These are phyloP conservation scores for Vitis rupestris DNA, from an alignment of 164 flowering plant species.

Conservation along the genomic window DNA sequence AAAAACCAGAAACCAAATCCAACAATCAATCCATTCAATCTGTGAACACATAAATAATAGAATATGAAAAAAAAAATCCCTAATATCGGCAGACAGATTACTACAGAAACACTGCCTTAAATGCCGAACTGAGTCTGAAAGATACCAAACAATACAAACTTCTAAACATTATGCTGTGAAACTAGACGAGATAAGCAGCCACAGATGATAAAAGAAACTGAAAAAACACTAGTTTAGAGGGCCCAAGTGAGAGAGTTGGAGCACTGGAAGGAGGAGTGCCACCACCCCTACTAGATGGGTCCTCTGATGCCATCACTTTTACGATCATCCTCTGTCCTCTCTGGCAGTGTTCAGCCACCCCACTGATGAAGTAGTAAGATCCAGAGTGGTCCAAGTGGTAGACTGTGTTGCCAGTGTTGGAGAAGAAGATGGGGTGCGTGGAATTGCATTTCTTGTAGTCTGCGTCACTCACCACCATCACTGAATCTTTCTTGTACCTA, in stretches of 20 bases:
- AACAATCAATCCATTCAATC: too few species aligned
- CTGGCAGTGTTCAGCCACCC: conserved; percentile 60
- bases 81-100: too few species aligned
- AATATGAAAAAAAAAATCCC: too few species aligned
- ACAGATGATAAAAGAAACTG: conserved; percentile 9
- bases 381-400: conserved; percentile 45
- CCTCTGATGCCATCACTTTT: conserved; percentile 32
- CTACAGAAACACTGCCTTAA: too few species aligned
- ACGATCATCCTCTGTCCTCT: conserved; percentile 67
- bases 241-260: conserved; percentile 5
- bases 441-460: conserved; percentile 61
- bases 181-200: conserved; percentile 12
- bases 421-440: conserved; percentile 45
- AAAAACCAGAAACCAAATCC: too few species aligned
- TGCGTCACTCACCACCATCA: conserved; percentile 48
- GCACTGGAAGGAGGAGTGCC: conserved; percentile 11
- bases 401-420: conserved; percentile 59
- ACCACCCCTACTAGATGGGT: not conserved
- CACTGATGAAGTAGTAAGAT: conserved; percentile 68
- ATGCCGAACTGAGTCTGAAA: too few species aligned
- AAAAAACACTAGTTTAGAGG: conserved; percentile 7
- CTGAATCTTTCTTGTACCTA: conserved; percentile 64
- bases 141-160: not conserved
- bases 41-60: too few species aligned
- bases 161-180: not conserved